Conservation (phyloP, 352 stramenopile species). For the Phytopythium boreale region DNA sequence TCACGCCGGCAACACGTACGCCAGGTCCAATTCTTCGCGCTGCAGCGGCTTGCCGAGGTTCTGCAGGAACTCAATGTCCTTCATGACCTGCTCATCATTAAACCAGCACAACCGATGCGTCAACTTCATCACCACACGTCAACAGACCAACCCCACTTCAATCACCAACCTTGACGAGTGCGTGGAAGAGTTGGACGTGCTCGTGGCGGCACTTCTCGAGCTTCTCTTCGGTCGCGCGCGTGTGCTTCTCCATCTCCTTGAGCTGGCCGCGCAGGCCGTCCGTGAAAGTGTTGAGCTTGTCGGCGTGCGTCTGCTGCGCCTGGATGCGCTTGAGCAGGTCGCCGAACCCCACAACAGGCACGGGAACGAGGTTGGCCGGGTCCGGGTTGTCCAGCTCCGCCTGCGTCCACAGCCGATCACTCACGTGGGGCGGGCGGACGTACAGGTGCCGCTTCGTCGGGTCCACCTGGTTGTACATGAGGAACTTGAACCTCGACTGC, state of each 20-base stretch:
- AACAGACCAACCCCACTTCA: background rate
- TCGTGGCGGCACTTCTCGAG: slow-evolving; percentile 82
- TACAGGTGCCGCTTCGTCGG: slow-evolving; percentile 81
- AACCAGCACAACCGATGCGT: background rate
- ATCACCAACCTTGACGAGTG: slow-evolving; percentile 59
- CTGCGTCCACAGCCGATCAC: slow-evolving; percentile 83
- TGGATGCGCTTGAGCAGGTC: slow-evolving; percentile 82
- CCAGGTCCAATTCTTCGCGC: slow-evolving; percentile 70
- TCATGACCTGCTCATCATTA: slow-evolving; percentile 57
- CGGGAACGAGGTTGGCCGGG: slow-evolving; percentile 71
- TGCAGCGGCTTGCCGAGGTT: slow-evolving; percentile 84
- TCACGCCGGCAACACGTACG: slow-evolving; percentile 35
- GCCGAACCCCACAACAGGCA: slow-evolving; percentile 74
- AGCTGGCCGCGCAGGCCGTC: slow-evolving; percentile 71
- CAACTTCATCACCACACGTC: background rate
- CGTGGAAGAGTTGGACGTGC: slow-evolving; percentile 82
- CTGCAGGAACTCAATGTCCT: slow-evolving; percentile 85
- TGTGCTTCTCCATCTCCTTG: slow-evolving; percentile 81
- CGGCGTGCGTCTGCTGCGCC: slow-evolving; percentile 73
- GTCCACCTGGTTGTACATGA: slow-evolving; percentile 89
- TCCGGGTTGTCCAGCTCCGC: slow-evolving; percentile 86
- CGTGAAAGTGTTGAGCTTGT: slow-evolving; percentile 82
- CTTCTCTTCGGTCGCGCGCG: slow-evolving; percentile 78
- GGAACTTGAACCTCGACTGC: slow-evolving; percentile 88
- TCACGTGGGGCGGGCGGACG: slow-evolving; percentile 72